A percentile compares a stretch with the other conserved stretches of the same genome.
Conservation (phyloP, 2,329 filamentous ascomycete genomes). For the Sarocladium strictum region DNA sequence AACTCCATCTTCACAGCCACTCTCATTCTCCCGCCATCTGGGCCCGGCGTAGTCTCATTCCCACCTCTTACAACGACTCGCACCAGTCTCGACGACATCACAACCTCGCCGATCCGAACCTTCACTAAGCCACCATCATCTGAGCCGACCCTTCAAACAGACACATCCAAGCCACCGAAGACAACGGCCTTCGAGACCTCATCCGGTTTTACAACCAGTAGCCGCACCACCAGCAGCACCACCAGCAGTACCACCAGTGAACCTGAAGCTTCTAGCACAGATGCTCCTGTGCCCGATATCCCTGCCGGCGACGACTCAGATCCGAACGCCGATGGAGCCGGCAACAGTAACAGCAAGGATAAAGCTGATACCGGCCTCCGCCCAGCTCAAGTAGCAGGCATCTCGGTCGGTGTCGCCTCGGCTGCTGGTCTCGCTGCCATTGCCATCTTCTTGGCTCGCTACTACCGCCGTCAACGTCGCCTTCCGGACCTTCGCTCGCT, state of each 20-base stretch:
- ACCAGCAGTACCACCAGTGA: constrained; percentile 9
- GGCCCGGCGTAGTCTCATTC: constrained; percentile 23
- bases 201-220: constrained; percentile 4
- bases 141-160: neutral
- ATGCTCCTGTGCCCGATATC: constrained; percentile 9
- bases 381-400: constrained; percentile 48
- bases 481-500: constrained; percentile 14
- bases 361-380: constrained; percentile 17
- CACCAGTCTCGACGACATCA: neutral
- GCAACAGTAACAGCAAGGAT: constrained; percentile 12
- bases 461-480: constrained; percentile 25
- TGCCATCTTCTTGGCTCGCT: constrained; percentile 38
- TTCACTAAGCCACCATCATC: constrained; percentile 8
- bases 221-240: constrained; percentile 10
- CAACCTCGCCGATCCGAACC: neutral
- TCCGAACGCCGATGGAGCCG: neutral
- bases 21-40: constrained; percentile 30
- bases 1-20: constrained; percentile 54
- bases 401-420: constrained; percentile 48
- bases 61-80: constrained; percentile 15
- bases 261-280: constrained; percentile 5
- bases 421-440: constrained; percentile 42
- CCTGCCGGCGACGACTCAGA: neutral
- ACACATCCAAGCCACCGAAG: constrained; percentile 10
- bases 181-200: neutral